Evolutionary conservation across 257 asterid genomes (phyloP), one percentile per base, ranked within the genome.

Genomic region (Ehretia macrophylla): DNA sequence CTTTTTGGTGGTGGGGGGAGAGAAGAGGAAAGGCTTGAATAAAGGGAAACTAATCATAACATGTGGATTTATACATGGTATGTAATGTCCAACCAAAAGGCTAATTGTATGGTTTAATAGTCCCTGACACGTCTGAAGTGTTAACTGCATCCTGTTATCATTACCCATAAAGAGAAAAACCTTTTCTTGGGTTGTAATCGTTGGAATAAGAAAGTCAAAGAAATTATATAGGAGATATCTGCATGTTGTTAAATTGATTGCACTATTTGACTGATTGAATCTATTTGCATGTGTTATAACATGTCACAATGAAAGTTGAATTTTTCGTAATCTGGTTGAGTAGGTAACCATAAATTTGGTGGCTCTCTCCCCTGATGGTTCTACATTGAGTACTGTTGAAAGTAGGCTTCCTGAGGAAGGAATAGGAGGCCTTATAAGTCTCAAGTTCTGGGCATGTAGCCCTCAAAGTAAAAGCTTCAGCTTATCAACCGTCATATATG

Each of bases 321-420:
- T 27, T 59, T 51, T 47, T 61, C 52, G 23, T 19, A 48, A 65
- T 68, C 17, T 68, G 59, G 46, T 39, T 19, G 49, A 63, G 67
- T 81, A 92, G 97, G 82, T 93, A 62, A 76, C 77, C 64, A 95
- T 93, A 75, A 87, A 78, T 76, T 69, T 89, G 78, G 88, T 93
- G 45, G 83, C 95, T 45, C 79, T 89, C 69, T 86, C 97, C 55
- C 82, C 56, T 16, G 96, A 93, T 74, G 95, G 96, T 67, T 89
- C 88, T 46, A 74, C 76, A 65, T 79, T 93, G 96, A 68, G 83
- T 69, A 86, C 99, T 20, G 91, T 86, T 51, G 99, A 89, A 79
- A 89, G 88, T 62, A 89, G 95, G 79, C 74, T 79, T 45, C 81
- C 97, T 68, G 99, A 93, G 77, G 97, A 89, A 72, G 97, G 97